Conservation (phyloP, 306 rosid species). For the Neltuma alba region DNA sequence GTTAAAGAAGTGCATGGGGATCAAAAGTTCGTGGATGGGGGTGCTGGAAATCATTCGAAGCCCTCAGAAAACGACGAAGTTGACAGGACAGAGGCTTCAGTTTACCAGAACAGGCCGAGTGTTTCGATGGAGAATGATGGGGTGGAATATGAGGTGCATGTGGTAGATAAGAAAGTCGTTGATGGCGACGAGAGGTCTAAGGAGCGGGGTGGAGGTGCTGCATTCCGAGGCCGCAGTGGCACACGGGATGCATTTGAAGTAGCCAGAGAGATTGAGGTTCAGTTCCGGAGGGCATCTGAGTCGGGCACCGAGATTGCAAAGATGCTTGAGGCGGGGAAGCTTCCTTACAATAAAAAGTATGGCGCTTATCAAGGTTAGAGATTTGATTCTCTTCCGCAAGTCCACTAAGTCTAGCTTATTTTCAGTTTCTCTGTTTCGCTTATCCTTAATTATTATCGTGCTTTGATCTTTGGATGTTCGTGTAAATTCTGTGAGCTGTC, state of each 20-base stretch:
- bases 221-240: slow-evolving; percentile 54
- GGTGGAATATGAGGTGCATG: slow-evolving; percentile 60
- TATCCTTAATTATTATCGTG: neutral
- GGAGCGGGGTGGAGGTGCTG: slow-evolving; percentile 50
- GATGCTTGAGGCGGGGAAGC: slow-evolving; percentile 86
- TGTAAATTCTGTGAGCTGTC: neutral
- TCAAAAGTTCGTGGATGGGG: slow-evolving; percentile 53
- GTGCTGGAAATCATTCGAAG: slow-evolving; percentile 39
- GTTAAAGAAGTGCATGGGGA: slow-evolving; percentile 80
- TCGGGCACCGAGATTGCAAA: slow-evolving; percentile 67
- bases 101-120: slow-evolving; percentile 52
- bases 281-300: slow-evolving; percentile 79
- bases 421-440: neutral
- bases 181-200: slow-evolving; percentile 59
- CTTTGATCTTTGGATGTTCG: neutral
- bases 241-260: slow-evolving; percentile 66
- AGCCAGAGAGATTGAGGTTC: slow-evolving; percentile 75
- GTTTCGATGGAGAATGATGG: slow-evolving; percentile 47
- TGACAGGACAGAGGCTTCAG: slow-evolving; percentile 37
- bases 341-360: slow-evolving; percentile 63
- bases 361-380: slow-evolving; percentile 51
- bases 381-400: neutral
- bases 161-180: slow-evolving; percentile 77
- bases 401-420: neutral
- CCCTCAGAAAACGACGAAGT: slow-evolving; percentile 32